These are phyloP conservation scores for Ceratobasidium sp. DNA, from an alignment of 1,284 basidiomycete species.

Conservation along the genomic window DNA sequence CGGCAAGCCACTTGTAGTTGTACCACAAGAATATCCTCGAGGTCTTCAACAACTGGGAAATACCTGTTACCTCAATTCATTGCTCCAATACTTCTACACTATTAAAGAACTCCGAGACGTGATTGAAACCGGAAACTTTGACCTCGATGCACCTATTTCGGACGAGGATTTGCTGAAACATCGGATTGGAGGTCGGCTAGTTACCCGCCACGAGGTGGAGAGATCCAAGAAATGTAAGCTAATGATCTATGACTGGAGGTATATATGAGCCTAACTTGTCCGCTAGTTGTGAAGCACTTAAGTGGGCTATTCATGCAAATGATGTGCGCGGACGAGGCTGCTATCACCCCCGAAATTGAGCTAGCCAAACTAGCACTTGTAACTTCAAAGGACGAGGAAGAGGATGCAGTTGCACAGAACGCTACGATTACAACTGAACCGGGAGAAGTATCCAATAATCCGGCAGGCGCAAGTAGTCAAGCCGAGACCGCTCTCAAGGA, in stretches of 20 bases:
- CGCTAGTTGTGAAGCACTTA: slow-evolving; percentile 76
- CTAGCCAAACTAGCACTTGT: slow-evolving; percentile 92
- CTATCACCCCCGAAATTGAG: slow-evolving; percentile 84
- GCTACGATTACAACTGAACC: background rate
- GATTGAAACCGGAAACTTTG: slow-evolving; percentile 60
- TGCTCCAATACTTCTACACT: slow-evolving; percentile 95
- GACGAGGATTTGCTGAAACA: slow-evolving; percentile 81
- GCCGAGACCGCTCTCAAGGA: background rate
- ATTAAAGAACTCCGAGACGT: slow-evolving; percentile 84
- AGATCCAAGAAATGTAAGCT: slow-evolving; percentile 82
- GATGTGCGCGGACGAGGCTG: slow-evolving; percentile 66
- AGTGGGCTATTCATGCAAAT: slow-evolving; percentile 80
- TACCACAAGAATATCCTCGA: slow-evolving; percentile 74
- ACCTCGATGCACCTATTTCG: slow-evolving; percentile 59
- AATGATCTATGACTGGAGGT: background rate
- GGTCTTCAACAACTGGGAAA: slow-evolving; percentile 93
- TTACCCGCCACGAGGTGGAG: slow-evolving; percentile 78
- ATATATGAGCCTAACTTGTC: background rate
- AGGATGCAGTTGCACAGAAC: slow-evolving; percentile 56
- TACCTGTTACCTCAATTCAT: slow-evolving; percentile 90
- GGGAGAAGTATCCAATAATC: background rate
- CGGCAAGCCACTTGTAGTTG: slow-evolving; percentile 58
- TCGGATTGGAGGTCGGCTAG: slow-evolving; percentile 83
- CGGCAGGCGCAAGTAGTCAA: background rate
- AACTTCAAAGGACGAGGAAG: slow-evolving; percentile 87